A percentile compares a stretch with the other conserved stretches of the same genome.
Conservation (phyloP, 192 early-diverging fungal genomes). For the Funneliformis geosporum region DNA sequence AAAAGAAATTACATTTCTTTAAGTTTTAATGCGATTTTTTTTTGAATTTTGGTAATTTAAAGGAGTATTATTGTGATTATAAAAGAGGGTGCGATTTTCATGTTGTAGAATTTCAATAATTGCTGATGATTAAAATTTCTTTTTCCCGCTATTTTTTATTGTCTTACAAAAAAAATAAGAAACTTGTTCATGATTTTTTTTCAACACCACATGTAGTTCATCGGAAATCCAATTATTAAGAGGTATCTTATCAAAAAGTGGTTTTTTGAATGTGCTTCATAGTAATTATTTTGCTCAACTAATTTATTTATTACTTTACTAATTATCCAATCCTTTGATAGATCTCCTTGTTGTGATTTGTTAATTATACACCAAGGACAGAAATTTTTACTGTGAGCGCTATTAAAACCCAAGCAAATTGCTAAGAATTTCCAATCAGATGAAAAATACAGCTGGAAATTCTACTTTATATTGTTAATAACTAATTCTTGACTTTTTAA, state of each 20-base stretch:
- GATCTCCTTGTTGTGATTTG: neutral
- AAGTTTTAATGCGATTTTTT: no score
- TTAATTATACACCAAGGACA: neutral
- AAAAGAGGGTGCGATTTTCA: no score
- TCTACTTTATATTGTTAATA: no score
- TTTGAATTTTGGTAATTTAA: no score
- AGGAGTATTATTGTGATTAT: no score
- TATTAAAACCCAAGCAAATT: neutral
- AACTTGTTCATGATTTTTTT: neutral
- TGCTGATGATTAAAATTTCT: no score
- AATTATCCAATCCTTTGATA: neutral
- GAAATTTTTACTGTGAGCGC: neutral
- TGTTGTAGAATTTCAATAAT: no score
- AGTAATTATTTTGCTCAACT: neutral
- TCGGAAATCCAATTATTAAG: neutral
- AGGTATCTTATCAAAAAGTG: conserved; percentile 1
- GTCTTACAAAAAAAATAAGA: conserved; percentile 1
- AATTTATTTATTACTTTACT: neutral
- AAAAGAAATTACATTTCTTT: no score
- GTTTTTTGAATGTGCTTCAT: neutral
- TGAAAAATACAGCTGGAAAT: neutral
- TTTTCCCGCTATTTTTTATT: neutral
- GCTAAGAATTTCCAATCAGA: neutral
- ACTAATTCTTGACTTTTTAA: no score
- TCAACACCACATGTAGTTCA: neutral